phyloP scores from a whole-genome alignment of 257 asterid species.

The Solanum bulbocastanum region DNA sequence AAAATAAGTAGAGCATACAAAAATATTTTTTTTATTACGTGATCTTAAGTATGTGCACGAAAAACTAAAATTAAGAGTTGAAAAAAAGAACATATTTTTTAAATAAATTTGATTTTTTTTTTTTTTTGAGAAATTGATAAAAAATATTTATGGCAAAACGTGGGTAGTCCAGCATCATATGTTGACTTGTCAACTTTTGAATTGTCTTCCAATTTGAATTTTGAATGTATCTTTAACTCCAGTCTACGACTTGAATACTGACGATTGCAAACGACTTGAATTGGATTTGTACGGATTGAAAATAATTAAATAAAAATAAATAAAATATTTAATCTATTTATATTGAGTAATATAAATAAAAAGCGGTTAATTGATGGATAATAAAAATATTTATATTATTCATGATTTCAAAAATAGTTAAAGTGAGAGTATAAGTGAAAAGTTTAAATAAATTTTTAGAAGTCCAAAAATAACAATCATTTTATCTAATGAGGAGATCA shows the following conservation, averaged over 20 bases:
- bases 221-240: background rate
- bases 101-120: no score
- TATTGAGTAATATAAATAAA: background rate
- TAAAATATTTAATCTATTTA: background rate
- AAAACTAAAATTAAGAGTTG: no score
- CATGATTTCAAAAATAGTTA: background rate
- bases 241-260: background rate
- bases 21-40: no score
- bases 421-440: background rate
- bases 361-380: background rate
- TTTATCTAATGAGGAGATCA: background rate
- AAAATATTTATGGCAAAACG: background rate
- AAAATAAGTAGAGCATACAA: no score
- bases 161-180: background rate
- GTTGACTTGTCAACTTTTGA: background rate
- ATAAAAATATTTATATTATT: background rate
- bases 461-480: background rate
- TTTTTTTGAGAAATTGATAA: background rate
- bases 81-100: no score
- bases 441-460: no score
- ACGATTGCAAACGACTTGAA: background rate
- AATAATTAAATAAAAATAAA: background rate
- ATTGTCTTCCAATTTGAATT: background rate
- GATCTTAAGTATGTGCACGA: no score
- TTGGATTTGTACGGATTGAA: no score